Conservation (phyloP, 2,329 filamentous ascomycete species). For the Aspergillus fructus region DNA sequence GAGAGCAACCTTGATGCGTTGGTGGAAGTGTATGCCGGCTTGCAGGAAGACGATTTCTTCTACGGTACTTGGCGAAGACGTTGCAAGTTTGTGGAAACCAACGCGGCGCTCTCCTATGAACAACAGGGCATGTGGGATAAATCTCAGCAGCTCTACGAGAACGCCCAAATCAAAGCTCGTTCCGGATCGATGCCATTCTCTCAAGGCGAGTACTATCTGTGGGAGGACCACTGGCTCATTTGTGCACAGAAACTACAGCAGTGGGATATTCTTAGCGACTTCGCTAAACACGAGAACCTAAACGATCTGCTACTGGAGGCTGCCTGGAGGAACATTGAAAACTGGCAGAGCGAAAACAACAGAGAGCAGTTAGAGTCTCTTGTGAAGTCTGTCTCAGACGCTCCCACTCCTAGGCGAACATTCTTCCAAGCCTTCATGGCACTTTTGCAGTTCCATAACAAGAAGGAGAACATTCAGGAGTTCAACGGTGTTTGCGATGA, state of each 20-base stretch:
- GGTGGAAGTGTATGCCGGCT: conserved; percentile 83
- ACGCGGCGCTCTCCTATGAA: conserved; percentile 94
- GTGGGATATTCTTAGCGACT: conserved; percentile 97
- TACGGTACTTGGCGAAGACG: conserved; percentile 95
- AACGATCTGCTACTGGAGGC: conserved; percentile 94
- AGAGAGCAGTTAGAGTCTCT: conserved; percentile 87
- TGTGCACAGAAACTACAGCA: conserved; percentile 98
- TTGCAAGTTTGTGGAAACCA: conserved; percentile 96
- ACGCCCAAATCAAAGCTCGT: conserved; percentile 92
- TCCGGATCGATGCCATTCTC: conserved; percentile 96
- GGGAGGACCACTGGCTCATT: conserved; percentile 98
- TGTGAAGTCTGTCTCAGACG: conserved; percentile 96
- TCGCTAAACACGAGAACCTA: conserved; percentile 98
- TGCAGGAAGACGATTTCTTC: conserved; percentile 96
- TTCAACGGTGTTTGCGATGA: conserved; percentile 93
- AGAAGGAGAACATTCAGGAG: conserved; percentile 74
- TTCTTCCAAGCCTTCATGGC: conserved; percentile 99
- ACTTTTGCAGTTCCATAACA: conserved; percentile 87
- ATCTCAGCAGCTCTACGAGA: conserved; percentile 94
- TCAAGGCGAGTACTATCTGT: conserved; percentile 95
- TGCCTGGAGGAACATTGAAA: conserved; percentile 92
- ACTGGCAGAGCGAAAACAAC: conserved; percentile 84
- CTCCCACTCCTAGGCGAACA: conserved; percentile 84
- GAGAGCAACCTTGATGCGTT: conserved; percentile 96
- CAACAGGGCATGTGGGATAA: conserved; percentile 99